Conservation (phyloP, 2,329 filamentous ascomycete species). For the Cordyceps farinosa region DNA sequence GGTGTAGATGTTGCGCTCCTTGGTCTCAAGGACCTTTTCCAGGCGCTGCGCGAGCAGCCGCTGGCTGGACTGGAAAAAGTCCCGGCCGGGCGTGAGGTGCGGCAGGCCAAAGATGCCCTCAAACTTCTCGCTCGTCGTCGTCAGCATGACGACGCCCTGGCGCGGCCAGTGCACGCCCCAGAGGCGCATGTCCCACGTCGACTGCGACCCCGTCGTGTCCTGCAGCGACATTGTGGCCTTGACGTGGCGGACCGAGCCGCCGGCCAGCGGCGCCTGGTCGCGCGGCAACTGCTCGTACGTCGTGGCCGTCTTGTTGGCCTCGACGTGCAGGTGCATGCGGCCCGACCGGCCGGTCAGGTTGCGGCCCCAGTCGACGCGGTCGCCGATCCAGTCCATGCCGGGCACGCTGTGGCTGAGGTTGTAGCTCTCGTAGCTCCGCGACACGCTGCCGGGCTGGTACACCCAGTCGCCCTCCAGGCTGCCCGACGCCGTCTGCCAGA, state of each 20-base stretch:
- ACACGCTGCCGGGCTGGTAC: slow-evolving; percentile 49
- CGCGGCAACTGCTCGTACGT: slow-evolving; percentile 40
- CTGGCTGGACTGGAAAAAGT: slow-evolving; percentile 57
- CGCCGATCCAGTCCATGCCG: slow-evolving; percentile 60
- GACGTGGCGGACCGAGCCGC: slow-evolving; percentile 63
- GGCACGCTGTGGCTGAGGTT: slow-evolving; percentile 66
- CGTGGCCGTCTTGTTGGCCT: slow-evolving; percentile 53
- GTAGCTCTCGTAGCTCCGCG: slow-evolving; percentile 45
- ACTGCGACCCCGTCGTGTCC: slow-evolving; percentile 62
- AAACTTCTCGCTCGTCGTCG: slow-evolving; percentile 91
- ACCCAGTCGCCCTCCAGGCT: slow-evolving; percentile 74
- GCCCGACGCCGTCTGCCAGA: slow-evolving; percentile 79
- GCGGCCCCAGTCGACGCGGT: slow-evolving; percentile 62
- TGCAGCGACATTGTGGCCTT: slow-evolving; percentile 68
- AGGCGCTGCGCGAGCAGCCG: slow-evolving; percentile 71
- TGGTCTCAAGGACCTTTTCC: slow-evolving; percentile 60
- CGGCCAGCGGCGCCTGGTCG: slow-evolving; percentile 34
- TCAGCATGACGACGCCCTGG: slow-evolving; percentile 75
- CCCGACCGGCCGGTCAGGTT: slow-evolving; percentile 76
- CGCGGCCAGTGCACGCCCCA: slow-evolving; percentile 83
- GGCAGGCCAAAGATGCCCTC: slow-evolving; percentile 87
- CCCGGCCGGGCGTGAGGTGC: slow-evolving; percentile 64
- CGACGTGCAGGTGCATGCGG: slow-evolving; percentile 60
- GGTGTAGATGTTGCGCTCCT: slow-evolving; percentile 51
- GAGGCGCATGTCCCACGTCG: slow-evolving; percentile 74